Conservation (phyloP, 2,329 filamentous ascomycete species). For the Xylariaceae sp. region DNA sequence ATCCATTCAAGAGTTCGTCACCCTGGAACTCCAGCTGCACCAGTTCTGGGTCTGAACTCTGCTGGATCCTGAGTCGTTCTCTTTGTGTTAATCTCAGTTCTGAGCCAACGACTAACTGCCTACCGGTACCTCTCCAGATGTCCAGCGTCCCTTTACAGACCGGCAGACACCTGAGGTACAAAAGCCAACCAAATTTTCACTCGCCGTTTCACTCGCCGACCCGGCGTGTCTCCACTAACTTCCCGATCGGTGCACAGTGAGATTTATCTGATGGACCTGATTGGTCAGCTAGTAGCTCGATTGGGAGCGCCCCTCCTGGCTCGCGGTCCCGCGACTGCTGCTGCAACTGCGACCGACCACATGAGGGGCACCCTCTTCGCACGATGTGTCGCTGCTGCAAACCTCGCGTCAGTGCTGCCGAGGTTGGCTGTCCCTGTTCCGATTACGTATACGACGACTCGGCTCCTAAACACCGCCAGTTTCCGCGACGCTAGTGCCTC, state of each 20-base stretch:
- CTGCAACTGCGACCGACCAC: constrained; percentile 6
- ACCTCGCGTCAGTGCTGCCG: not conserved
- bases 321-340: not conserved
- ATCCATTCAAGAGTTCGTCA: no score
- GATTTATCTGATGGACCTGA: constrained; percentile 8
- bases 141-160: no score
- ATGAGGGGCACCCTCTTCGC: constrained; percentile 13
- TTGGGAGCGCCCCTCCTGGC: constrained; percentile 13
- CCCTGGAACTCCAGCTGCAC: no score
- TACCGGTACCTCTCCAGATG: no score
- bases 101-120: no score
- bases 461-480: not conserved
- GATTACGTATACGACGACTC: not conserved
- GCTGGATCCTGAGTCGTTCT: no score
- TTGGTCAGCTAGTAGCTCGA: constrained; percentile 15
- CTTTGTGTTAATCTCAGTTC: no score
- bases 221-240: not conserved
- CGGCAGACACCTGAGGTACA: no score
- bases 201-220: not conserved
- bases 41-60: no score
- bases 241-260: constrained; percentile 2
- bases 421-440: not conserved
- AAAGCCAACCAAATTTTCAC: not conserved
- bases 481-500: not conserved
- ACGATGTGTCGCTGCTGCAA: constrained; percentile 1